Percentiles rank a stretch among this genome's conserved stretches.
These are phyloP conservation scores for Sonneratia caseolaris DNA, from an alignment of 345 rosid species.

Conservation along the genomic window DNA sequence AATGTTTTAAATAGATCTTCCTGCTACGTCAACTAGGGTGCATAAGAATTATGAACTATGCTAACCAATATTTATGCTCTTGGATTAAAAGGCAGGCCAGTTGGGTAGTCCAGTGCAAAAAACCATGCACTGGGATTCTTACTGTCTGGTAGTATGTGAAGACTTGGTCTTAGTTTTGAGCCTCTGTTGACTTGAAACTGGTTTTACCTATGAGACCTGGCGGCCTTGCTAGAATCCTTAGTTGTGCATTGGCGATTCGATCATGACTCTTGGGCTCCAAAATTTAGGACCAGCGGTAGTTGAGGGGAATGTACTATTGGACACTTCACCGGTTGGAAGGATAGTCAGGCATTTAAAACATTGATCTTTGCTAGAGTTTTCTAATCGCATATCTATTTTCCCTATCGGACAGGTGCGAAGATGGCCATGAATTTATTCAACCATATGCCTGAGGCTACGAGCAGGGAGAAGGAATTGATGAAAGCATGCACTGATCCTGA, in stretches of 20 bases:
- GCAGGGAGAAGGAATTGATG: slow-evolving; percentile 90
- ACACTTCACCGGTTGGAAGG: not conserved
- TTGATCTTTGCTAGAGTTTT: not conserved
- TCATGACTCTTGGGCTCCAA: not conserved
- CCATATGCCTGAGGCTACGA: slow-evolving; percentile 72
- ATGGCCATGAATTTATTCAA: slow-evolving; percentile 83
- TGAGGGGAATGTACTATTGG: not conserved
- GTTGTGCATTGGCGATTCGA: not conserved
- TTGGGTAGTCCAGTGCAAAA: too few relatives aligned
- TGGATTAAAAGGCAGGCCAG: too few relatives aligned
- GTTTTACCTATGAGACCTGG: too few relatives aligned
- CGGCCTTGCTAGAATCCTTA: not conserved
- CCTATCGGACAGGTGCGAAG: slow-evolving; percentile 54
- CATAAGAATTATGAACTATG: too few relatives aligned
- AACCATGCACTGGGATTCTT: too few relatives aligned
- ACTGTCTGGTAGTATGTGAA: too few relatives aligned
- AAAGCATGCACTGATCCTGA: slow-evolving; percentile 93
- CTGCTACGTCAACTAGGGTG: too few relatives aligned
- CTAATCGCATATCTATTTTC: not conserved
- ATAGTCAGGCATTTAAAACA: not conserved
- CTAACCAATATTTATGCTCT: too few relatives aligned
- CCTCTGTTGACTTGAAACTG: too few relatives aligned
- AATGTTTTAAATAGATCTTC: not conserved
- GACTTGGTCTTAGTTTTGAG: too few relatives aligned
- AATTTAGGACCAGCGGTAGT: too few relatives aligned